Percentiles rank a stretch among this genome's conserved stretches.
Conservation (phyloP, 2,329 filamentous ascomycete genomes). For the Claviceps sp. region DNA sequence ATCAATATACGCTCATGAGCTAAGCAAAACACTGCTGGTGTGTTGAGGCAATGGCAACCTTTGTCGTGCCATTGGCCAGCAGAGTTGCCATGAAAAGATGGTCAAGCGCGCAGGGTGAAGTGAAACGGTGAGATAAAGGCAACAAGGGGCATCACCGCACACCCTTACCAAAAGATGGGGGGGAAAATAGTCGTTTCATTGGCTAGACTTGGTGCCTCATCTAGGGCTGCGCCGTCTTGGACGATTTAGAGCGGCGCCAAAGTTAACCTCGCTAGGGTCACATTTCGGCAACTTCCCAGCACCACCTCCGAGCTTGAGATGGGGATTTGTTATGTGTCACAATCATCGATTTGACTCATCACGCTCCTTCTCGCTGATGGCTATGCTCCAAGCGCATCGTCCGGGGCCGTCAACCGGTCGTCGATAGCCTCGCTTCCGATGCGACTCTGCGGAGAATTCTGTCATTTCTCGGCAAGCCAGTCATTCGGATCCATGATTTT, state of each 20-base stretch:
- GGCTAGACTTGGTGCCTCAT: not conserved
- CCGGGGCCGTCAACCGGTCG: not conserved
- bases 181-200: not conserved
- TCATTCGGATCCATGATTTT: not conserved
- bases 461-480: not conserved
- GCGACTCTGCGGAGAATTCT: not conserved
- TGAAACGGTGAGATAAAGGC: not conserved
- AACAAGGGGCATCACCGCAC: not conserved
- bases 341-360: constrained; percentile 1
- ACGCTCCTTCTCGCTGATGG: not conserved
- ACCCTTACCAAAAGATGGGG: not conserved
- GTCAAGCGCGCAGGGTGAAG: not conserved
- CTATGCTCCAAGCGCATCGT: not conserved
- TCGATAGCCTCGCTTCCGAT: constrained; percentile 1
- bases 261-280: constrained; percentile 7
- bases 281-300: constrained; percentile 7
- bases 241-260: not conserved
- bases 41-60: not conserved
- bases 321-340: constrained; percentile 2
- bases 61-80: not conserved
- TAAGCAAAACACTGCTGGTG: not conserved
- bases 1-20: not conserved
- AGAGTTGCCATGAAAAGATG: not conserved
- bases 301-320: not conserved
- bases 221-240: constrained; percentile 1